These are phyloP conservation scores for Fusarium nematophilum DNA, from an alignment of 2,329 filamentous ascomycete genomes.

Conservation along the genomic window DNA sequence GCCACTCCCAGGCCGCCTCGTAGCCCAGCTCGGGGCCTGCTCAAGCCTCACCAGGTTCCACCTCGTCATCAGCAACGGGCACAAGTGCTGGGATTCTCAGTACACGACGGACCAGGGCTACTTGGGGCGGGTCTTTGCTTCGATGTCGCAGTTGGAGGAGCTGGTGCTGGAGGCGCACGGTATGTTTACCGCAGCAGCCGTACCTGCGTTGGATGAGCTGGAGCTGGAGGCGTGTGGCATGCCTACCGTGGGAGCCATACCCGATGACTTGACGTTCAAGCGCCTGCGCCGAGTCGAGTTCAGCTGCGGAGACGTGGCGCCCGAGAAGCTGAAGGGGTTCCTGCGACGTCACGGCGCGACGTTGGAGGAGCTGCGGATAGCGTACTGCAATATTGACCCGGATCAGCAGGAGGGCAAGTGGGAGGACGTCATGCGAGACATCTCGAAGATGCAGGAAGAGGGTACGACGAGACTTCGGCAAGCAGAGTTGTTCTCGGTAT, in stretches of 20 bases:
- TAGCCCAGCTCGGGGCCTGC: neutral
- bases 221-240: no score
- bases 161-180: conserved; percentile 4
- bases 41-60: conserved; percentile 1
- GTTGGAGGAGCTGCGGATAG: no score
- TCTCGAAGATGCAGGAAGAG: no score
- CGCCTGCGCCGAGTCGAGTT: neutral
- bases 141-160: conserved; percentile 6
- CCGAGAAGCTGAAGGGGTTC: neutral
- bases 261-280: neutral
- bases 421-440: no score
- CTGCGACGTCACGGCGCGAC: no score
- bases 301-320: neutral
- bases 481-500: no score
- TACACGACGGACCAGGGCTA: neutral
- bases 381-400: no score
- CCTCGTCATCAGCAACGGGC: neutral
- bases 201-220: no score
- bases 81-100: neutral
- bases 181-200: no score
- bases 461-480: no score
- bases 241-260: neutral
- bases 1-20: neutral
- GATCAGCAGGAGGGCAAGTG: no score
- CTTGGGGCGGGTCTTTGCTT: neutral